Evolutionary conservation across 1,139 yeast genomes (phyloP), one percentile per base, ranked within the genome.

Genomic region (Debaryomyces nepalensis): DNA sequence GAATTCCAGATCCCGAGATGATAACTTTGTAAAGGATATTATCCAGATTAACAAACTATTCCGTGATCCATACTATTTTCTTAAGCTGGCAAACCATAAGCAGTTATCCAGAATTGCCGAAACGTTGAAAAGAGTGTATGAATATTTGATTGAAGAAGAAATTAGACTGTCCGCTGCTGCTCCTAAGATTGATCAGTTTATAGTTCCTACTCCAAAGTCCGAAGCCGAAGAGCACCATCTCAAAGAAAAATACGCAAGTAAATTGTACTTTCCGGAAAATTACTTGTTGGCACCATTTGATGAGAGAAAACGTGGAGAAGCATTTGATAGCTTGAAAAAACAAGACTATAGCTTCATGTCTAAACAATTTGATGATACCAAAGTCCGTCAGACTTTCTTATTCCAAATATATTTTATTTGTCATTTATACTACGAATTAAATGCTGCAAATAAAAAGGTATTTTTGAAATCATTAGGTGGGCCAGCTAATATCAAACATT

Each of bases 221-320:
- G 55, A 53, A 16, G 41, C 43, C 1, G 65, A 64, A 20, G 44
- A 43, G 12, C 37, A 45, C 18, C 53, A 54, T 30, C 50, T 67
- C 24, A 37, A 39, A 0, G 46, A 53, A 29, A 67, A 67, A 41
- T 66, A 59, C 42, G 22, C 49, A 1, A 43, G 51, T 4, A 53
- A 51, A 26, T 40, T 46, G 20, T 72, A 60, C 45, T 68, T 66
- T 41, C 73, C 78, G 1, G 77, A 73, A 45, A 51, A 55, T 8
- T 73, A 71, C 49, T 67, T 67, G 61, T 42, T 57, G 1, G 59
- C 73, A 1, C 57, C 59, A 2, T 72, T 70, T 40, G 58, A 51
- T 20, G 53, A 46, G 8, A 45, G 45, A 15, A 45, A 54, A 23
- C 41, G 53, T 19, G 57, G 57, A 16, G 46, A 40, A 1, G 37